phyloP scores from a whole-genome alignment of 176 grass and related monocot species.

The Oryza australiensis region DNA sequence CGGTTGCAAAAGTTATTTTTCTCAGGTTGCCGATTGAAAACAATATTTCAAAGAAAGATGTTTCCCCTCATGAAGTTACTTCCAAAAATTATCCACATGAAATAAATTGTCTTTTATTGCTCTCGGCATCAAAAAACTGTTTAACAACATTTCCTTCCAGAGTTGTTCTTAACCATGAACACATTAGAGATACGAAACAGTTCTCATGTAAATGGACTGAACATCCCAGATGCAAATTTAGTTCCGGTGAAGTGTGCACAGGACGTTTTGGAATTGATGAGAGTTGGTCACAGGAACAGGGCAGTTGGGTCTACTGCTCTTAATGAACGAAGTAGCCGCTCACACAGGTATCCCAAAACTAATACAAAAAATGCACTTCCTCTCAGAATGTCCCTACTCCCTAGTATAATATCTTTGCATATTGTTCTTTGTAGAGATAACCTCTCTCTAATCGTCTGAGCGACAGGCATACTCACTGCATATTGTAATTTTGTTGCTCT shows the following conservation, averaged over 20 bases:
- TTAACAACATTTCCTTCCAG: neutral
- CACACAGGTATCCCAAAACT: constrained; percentile 65
- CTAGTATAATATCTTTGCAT: neutral
- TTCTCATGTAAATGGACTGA: constrained; percentile 86
- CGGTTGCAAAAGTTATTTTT: neutral
- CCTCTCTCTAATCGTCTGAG: neutral
- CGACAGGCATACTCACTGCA: neutral
- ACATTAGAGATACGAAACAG: constrained; percentile 95
- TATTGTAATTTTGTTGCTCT: constrained; percentile 2
- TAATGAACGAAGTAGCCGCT: constrained; percentile 93
- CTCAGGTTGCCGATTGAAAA: constrained; percentile 21
- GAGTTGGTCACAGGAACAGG: constrained; percentile 71
- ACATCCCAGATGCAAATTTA: constrained; percentile 86
- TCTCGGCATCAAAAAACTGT: neutral
- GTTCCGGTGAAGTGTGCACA: constrained; percentile 67
- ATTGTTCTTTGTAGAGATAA: neutral
- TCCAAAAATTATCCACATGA: neutral
- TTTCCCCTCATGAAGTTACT: neutral
- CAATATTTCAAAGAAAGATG: neutral
- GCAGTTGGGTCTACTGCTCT: constrained; percentile 75
- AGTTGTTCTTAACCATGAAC: constrained; percentile 42
- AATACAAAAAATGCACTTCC: neutral
- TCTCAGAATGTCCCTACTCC: neutral
- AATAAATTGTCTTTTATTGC: constrained; percentile 15
- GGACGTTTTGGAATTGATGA: constrained; percentile 89